Evolutionary conservation across 2,329 filamentous ascomycete genomes (phyloP).

Genomic region (Fusarium poae): DNA sequence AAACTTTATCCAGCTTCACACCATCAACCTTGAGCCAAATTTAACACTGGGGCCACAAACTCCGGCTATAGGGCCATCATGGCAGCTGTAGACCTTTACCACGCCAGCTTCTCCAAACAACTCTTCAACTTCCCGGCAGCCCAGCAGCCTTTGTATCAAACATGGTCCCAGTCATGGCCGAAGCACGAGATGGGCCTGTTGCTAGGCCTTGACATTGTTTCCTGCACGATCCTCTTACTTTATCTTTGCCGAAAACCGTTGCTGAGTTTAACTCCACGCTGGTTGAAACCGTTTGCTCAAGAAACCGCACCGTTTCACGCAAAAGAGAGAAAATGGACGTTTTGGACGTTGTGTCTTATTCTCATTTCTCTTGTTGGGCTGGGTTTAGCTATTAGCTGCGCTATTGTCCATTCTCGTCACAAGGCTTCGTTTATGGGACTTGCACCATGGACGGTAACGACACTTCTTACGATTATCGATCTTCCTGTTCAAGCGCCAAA

Average conservation of each 20-base stretch:
- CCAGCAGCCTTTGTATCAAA: background rate
- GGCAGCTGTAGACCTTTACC: constrained; percentile 32
- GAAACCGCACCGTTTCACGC: constrained; percentile 50
- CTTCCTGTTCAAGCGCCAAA: constrained; percentile 60
- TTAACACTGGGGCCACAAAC: background rate
- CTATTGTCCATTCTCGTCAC: constrained; percentile 49
- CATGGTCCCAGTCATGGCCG: constrained; percentile 21
- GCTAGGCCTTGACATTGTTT: constrained; percentile 43
- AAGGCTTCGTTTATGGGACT: constrained; percentile 52
- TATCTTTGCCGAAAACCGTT: constrained; percentile 48
- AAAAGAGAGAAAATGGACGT: constrained; percentile 54
- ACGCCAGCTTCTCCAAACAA: constrained; percentile 31
- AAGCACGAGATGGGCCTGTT: constrained; percentile 34
- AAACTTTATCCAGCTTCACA: constrained; percentile 6
- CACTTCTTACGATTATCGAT: constrained; percentile 55
- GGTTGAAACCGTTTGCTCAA: constrained; percentile 60
- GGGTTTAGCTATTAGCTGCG: constrained; percentile 50
- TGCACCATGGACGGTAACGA: constrained; percentile 56
- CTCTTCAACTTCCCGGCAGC: constrained; percentile 5
- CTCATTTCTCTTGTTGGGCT: constrained; percentile 54
- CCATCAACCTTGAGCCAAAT: background rate
- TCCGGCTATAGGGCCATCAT: constrained; percentile 18
- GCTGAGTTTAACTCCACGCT: constrained; percentile 53
- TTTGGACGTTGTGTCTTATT: constrained; percentile 56
- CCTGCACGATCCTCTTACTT: constrained; percentile 50